Conservation (phyloP, 306 rosid species). For the Acacia acuminata region DNA sequence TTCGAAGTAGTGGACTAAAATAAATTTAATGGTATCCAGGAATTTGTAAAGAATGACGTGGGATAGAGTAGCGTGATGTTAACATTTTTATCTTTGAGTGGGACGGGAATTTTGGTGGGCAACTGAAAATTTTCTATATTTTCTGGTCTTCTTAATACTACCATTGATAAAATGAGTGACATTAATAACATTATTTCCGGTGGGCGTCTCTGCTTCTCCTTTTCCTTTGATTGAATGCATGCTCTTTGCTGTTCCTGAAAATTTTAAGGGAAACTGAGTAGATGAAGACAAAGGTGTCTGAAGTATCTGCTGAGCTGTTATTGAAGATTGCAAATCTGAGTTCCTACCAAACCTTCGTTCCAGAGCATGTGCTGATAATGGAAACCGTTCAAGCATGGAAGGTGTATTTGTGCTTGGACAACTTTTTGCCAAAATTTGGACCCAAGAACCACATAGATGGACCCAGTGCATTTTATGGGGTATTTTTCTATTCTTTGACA, state of each 20-base stretch:
- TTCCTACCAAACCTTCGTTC: conserved; percentile 70
- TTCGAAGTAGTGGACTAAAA: neutral
- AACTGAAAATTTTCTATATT: neutral
- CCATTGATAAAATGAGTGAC: neutral
- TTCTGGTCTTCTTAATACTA: neutral
- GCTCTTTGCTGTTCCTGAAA: neutral
- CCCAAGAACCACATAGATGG: conserved; percentile 43
- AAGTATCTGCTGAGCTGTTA: conserved; percentile 43
- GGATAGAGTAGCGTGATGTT: neutral
- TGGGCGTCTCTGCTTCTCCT: neutral
- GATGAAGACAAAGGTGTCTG: conserved; percentile 54
- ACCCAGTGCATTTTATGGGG: conserved; percentile 86
- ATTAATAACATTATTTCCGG: neutral
- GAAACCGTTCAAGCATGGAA: conserved; percentile 72
- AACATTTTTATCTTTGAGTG: conserved; percentile 1
- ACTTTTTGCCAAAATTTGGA: conserved; percentile 47
- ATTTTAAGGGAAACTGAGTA: conserved; percentile 13
- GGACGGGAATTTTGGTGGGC: neutral
- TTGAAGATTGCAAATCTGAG: conserved; percentile 48
- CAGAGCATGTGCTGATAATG: conserved; percentile 66
- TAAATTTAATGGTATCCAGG: neutral
- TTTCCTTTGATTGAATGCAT: neutral
- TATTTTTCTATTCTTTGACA: conserved; percentile 36
- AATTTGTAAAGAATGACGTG: neutral
- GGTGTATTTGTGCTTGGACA: conserved; percentile 73